Percentiles rank a stretch among this genome's conserved stretches.
These are phyloP conservation scores for Kodamaea kakaduensis DNA, from an alignment of 805 yeast genomes.

Conservation along the genomic window DNA sequence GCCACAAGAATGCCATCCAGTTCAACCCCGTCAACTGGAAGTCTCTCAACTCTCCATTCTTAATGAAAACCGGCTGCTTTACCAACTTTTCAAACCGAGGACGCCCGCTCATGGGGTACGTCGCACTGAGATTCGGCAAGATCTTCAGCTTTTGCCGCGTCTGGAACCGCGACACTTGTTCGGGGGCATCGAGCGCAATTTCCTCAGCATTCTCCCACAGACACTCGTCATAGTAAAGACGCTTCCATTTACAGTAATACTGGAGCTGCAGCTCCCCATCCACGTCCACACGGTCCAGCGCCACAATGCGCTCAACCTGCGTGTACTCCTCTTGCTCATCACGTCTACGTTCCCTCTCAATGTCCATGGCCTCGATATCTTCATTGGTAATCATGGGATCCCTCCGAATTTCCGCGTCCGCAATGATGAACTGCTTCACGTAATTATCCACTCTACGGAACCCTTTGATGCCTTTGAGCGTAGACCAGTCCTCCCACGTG, in stretches of 20 bases:
- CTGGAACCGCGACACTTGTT: conserved; percentile 79
- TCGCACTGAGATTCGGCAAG: conserved; percentile 74
- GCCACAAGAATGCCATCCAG: conserved; percentile 99
- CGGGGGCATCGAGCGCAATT: conserved; percentile 80
- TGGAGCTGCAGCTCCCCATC: conserved; percentile 65
- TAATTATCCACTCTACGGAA: conserved; percentile 85
- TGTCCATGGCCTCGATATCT: conserved; percentile 89
- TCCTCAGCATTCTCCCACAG: conserved; percentile 94
- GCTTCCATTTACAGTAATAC: conserved; percentile 90
- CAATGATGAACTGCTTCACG: conserved; percentile 68
- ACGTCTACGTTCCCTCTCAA: conserved; percentile 78
- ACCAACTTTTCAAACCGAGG: conserved; percentile 87
- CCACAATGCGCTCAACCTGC: conserved; percentile 85
- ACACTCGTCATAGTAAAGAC: conserved; percentile 90
- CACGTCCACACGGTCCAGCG: conserved; percentile 66
- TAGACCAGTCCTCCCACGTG: conserved; percentile 78
- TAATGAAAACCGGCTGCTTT: conserved; percentile 83
- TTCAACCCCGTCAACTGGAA: conserved; percentile 97
- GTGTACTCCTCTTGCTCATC: conserved; percentile 84
- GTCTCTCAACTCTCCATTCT: conserved; percentile 89
- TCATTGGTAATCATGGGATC: conserved; percentile 85
- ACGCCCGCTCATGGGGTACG: conserved; percentile 63
- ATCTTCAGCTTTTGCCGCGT: conserved; percentile 78
- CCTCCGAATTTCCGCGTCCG: conserved; percentile 69
- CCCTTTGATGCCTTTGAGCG: conserved; percentile 59